Base-by-base conservation (phyloP, 768 basidiomycete species). In the Termitomyces sp. region DNA sequence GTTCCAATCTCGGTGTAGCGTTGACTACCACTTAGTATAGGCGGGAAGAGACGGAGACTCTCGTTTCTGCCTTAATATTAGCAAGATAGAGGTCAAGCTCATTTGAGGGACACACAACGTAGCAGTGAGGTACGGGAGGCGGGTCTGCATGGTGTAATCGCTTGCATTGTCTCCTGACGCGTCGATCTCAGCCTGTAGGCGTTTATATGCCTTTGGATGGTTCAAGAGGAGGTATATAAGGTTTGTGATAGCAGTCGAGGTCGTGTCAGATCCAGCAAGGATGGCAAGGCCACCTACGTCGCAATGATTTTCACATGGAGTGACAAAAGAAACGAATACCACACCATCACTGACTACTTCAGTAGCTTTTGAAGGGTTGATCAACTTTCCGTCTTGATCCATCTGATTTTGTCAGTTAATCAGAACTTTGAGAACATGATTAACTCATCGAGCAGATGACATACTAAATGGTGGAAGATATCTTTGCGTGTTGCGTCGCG, bases 1-100 rank as follows among this genome's bases (percentile, higher is more conserved):
- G 67, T 70, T 45, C 73, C 76, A 13, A 70, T 73, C 2, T 65
- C 69, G 4, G 69, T 66, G 13, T 68, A 67, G 33, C 81, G 76
- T 53, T 78, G 77, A 42, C 72, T 70, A 22, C 78, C 77, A 46
- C 73, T 75, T 39, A 79, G 72, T 29, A 82, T 66, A 12, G 82
- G 73, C 15, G 81, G 78, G 54, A 72, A 73, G 20, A 82, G 66
- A 41, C 81, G 73, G 23, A 83, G 65, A 1, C 72, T 65, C 56
- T 82, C 82, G 38, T 80, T 80, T 57, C 81, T 81, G 56, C 40
- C 18, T 5, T 31, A 52, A 40, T 40, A 3, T 50, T n/a, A 22
- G 39, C 16, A 40, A 40, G 10, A n/a, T 45, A 18, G 31, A 18
- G 20, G 39, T 4, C 2, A 9, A 23, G 35, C 16, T 31, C 10